Conservation (phyloP, 768 basidiomycete genomes). For the Naganishia vaughanmartiniae region DNA sequence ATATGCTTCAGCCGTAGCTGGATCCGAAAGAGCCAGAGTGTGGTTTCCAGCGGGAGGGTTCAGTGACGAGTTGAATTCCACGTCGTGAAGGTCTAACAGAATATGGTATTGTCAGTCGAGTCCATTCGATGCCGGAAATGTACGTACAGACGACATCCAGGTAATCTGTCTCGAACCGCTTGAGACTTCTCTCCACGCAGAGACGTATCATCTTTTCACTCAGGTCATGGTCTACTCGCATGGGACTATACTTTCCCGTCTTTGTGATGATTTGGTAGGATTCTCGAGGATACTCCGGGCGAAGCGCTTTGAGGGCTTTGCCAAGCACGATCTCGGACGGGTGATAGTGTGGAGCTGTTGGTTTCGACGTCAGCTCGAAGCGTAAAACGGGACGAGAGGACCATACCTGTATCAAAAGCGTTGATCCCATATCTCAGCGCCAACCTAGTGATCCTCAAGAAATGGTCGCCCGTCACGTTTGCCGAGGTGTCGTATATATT, state of each 20-base stretch:
- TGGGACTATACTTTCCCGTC: conserved; percentile 49
- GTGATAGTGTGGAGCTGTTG: conserved; percentile 50
- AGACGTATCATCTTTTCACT: conserved; percentile 38
- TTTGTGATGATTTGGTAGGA: conserved; percentile 51
- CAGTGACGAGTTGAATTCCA: conserved; percentile 46
- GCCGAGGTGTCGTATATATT: conserved; percentile 44
- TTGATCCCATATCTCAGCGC: conserved; percentile 49
- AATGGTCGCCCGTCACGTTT: conserved; percentile 30
- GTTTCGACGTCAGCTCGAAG: not conserved
- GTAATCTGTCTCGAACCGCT: conserved; percentile 44
- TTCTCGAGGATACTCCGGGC: conserved; percentile 42
- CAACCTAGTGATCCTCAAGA: conserved; percentile 45
- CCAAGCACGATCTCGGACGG: conserved; percentile 53
- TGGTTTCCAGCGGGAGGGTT: conserved; percentile 37
- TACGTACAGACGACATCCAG: conserved; percentile 52
- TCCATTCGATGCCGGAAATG: not conserved
- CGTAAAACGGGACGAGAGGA: conserved; percentile 17
- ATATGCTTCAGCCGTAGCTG: conserved; percentile 22
- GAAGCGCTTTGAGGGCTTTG: conserved; percentile 37
- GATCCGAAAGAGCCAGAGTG: conserved; percentile 26
- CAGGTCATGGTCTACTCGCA: conserved; percentile 42
- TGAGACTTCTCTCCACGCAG: conserved; percentile 47
- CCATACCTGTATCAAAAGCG: conserved; percentile 48
- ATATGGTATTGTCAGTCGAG: not conserved
- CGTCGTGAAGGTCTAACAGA: conserved; percentile 49